These are phyloP conservation scores for Eremothecium gossypii DNA, from an alignment of 1,139 yeast genomes.

Conservation along the genomic window DNA sequence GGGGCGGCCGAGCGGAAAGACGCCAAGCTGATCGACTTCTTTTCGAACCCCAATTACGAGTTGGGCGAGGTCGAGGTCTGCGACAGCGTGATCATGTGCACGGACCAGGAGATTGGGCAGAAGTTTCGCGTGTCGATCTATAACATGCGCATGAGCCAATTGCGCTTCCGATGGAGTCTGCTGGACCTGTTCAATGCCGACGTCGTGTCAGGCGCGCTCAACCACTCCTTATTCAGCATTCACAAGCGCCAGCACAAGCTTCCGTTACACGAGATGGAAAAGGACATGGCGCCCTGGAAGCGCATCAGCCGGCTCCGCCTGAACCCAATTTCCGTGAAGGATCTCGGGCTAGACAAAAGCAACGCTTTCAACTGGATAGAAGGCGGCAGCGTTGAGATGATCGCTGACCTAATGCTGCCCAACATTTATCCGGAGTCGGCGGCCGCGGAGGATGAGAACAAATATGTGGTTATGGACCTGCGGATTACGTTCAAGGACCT, in stretches of 20 bases:
- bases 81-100: constrained; percentile 45
- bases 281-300: constrained; percentile 37
- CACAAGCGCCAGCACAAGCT: constrained; percentile 49
- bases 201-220: constrained; percentile 62
- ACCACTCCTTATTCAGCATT: constrained; percentile 64
- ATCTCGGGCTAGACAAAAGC: constrained; percentile 29
- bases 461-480: constrained; percentile 57
- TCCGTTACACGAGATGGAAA: constrained; percentile 32
- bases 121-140: constrained; percentile 48
- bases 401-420: constrained; percentile 65
- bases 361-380: constrained; percentile 53
- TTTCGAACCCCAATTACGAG: constrained; percentile 36
- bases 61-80: constrained; percentile 43
- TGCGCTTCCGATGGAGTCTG: constrained; percentile 49
- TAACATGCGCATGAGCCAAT: constrained; percentile 53
- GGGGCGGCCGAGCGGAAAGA: constrained; percentile 39
- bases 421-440: constrained; percentile 31
- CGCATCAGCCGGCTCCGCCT: constrained; percentile 52
- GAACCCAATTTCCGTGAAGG: constrained; percentile 50
- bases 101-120: constrained; percentile 27
- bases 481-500: constrained; percentile 54
- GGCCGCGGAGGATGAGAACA: constrained; percentile 28
- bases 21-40: constrained; percentile 31
- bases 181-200: constrained; percentile 62
- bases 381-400: constrained; percentile 59